These are phyloP conservation scores for Globisporangium irregulare DNA, from an alignment of 352 stramenopile genomes.

Conservation along the genomic window DNA sequence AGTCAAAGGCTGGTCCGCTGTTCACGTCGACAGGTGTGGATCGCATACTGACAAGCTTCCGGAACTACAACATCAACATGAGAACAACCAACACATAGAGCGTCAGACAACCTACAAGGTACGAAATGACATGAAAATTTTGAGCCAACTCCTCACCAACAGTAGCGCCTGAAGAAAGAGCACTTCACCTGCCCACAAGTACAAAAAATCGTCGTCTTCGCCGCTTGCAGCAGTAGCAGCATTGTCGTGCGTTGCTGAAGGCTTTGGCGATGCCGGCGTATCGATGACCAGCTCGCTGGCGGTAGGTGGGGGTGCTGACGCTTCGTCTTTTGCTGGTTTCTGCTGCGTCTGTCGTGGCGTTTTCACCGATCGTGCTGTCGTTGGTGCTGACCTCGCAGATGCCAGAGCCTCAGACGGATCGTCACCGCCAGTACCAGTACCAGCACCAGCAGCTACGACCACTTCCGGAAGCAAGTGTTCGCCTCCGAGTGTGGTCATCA, in stretches of 20 bases:
- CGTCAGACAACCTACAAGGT: background rate
- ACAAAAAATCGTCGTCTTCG: slow-evolving; percentile 51
- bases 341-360: slow-evolving; percentile 20
- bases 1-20: slow-evolving; percentile 37
- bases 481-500: slow-evolving; percentile 28
- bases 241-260: background rate
- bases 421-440: no score
- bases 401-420: background rate
- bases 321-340: slow-evolving; percentile 14
- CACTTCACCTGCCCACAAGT: slow-evolving; percentile 59
- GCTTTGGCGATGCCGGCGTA: background rate
- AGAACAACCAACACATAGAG: background rate
- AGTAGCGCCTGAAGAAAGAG: slow-evolving; percentile 55
- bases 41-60: slow-evolving; percentile 28
- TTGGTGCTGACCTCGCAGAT: slow-evolving; percentile 18
- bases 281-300: background rate
- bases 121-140: background rate
- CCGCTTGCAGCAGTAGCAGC: background rate
- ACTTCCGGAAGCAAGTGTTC: slow-evolving; percentile 30
- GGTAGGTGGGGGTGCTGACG: background rate
- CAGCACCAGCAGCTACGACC: background rate
- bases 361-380: slow-evolving; percentile 29
- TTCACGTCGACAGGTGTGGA: slow-evolving; percentile 19
- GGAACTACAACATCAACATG: slow-evolving; percentile 23
- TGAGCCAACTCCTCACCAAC: slow-evolving; percentile 25